These are phyloP conservation scores for Debaryomyces sp. DNA, from an alignment of 1,139 yeast species.

Conservation along the genomic window DNA sequence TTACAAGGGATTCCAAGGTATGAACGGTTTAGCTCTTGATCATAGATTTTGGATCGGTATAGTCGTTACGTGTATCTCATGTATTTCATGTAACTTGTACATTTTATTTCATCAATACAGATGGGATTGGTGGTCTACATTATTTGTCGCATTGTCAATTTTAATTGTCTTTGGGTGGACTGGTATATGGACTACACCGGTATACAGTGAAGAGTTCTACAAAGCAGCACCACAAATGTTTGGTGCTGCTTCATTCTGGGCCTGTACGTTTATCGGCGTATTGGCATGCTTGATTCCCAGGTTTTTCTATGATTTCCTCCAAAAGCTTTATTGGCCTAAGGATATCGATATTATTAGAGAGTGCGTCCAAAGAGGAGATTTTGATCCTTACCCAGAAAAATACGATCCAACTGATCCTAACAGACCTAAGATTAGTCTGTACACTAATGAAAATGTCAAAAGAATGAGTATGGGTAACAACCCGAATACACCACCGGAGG, in stretches of 20 bases:
- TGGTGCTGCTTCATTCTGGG: slow-evolving; percentile 81
- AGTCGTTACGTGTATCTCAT: slow-evolving; percentile 76
- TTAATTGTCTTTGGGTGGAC: slow-evolving; percentile 83
- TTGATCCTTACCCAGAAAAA: slow-evolving; percentile 55
- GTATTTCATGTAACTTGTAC: slow-evolving; percentile 77
- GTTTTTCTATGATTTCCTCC: slow-evolving; percentile 63
- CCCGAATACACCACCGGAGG: slow-evolving; percentile 1
- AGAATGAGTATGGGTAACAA: slow-evolving; percentile 21
- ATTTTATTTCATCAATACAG: slow-evolving; percentile 81
- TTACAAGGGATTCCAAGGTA: slow-evolving; percentile 56
- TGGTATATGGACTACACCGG: slow-evolving; percentile 76
- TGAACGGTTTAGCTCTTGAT: slow-evolving; percentile 67
- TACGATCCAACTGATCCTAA: slow-evolving; percentile 69
- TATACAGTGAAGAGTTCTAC: slow-evolving; percentile 68
- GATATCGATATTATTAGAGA: slow-evolving; percentile 90
- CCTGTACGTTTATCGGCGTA: slow-evolving; percentile 71
- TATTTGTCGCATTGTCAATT: slow-evolving; percentile 65
- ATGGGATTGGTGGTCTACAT: slow-evolving; percentile 88
- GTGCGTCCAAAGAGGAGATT: slow-evolving; percentile 62
- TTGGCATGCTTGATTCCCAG: slow-evolving; percentile 78
- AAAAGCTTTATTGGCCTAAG: slow-evolving; percentile 65
- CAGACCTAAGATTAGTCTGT: slow-evolving; percentile 40
- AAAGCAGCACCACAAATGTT: slow-evolving; percentile 75
- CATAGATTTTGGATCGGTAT: slow-evolving; percentile 89
- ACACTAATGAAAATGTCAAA: slow-evolving; percentile 24